A percentile compares a stretch with the other conserved stretches of the same genome.
Conservation (phyloP, 2,329 filamentous ascomycete species). For the Aspergillus sp. region DNA sequence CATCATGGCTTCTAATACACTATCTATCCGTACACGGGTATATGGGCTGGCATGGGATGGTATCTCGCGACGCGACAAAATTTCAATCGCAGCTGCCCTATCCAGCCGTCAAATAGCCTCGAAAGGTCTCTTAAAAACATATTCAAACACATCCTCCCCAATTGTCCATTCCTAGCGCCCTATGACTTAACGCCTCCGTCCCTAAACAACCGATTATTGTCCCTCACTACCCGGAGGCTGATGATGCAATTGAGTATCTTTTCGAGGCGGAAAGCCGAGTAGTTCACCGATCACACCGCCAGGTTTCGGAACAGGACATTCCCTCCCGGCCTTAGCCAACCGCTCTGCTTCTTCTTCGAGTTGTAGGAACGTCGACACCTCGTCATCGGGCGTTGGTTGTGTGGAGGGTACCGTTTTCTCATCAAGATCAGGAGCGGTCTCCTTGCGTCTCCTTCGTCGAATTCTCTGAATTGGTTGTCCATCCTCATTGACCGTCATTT, state of each 20-base stretch:
- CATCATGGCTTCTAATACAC: constrained; percentile 9
- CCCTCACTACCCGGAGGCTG: neutral
- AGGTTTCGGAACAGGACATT: constrained; percentile 93
- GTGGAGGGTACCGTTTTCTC: constrained; percentile 14
- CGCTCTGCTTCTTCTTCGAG: constrained; percentile 42
- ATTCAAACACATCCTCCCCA: neutral
- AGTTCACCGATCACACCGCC: constrained; percentile 73
- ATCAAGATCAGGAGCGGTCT: constrained; percentile 15
- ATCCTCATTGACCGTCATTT: constrained; percentile 42
- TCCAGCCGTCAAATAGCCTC: constrained; percentile 1
- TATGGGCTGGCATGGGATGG: constrained; percentile 15
- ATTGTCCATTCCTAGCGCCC: neutral
- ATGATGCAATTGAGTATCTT: constrained; percentile 17
- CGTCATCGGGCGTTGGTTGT: constrained; percentile 32
- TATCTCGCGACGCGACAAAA: neutral
- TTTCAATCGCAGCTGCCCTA: neutral
- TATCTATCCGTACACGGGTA: constrained; percentile 26
- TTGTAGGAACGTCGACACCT: constrained; percentile 46
- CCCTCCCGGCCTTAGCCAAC: constrained; percentile 55
- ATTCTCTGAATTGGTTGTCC: constrained; percentile 43
- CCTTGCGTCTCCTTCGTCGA: constrained; percentile 37
- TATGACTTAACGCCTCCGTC: neutral
- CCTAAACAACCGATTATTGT: neutral
- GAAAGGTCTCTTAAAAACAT: neutral
- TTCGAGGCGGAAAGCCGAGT: constrained; percentile 62